Evolutionary conservation across 306 rosid genomes (phyloP).

Genomic region (Citrullus mucosospermus): DNA sequence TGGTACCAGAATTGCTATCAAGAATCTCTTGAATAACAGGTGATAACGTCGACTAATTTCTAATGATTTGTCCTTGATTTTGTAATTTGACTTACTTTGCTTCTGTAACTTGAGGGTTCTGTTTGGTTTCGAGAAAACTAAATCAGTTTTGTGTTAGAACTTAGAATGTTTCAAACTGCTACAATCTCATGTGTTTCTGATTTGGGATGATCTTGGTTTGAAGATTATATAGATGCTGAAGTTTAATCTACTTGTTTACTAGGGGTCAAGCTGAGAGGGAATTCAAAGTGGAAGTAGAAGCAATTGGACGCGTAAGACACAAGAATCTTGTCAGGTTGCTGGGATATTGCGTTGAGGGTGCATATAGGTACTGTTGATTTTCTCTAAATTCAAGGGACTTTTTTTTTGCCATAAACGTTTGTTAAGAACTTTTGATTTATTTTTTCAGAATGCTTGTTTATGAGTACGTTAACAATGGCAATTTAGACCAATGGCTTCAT

Average conservation of each 20-base stretch:
- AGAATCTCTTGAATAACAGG: constrained; percentile 94
- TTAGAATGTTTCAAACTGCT: not conserved
- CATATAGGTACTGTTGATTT: constrained; percentile 52
- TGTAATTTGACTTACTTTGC: not conserved
- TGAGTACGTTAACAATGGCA: constrained; percentile 87
- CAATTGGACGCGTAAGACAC: constrained; percentile 91
- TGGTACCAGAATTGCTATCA: constrained; percentile 67
- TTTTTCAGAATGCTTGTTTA: constrained; percentile 89
- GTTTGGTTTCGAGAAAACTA: not conserved
- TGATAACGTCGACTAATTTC: constrained; percentile 9
- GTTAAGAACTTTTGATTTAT: constrained; percentile 11
- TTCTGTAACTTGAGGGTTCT: not conserved
- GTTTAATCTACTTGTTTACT: constrained; percentile 5
- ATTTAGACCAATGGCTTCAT: constrained; percentile 92
- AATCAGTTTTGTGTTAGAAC: not conserved
- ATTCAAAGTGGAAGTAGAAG: constrained; percentile 90
- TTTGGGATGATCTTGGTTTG: constrained; percentile 1
- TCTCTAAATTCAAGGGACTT: constrained; percentile 4
- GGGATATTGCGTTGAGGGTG: constrained; percentile 99
- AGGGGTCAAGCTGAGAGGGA: constrained; percentile 99
- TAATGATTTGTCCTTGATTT: not conserved
- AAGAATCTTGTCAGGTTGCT: constrained; percentile 95
- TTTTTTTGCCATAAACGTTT: not conserved
- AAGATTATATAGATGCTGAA: constrained; percentile 4
- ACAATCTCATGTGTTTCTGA: not conserved